Evolutionary conservation across 805 yeast species (phyloP).

Genomic region (Kuraishia hungarica): DNA sequence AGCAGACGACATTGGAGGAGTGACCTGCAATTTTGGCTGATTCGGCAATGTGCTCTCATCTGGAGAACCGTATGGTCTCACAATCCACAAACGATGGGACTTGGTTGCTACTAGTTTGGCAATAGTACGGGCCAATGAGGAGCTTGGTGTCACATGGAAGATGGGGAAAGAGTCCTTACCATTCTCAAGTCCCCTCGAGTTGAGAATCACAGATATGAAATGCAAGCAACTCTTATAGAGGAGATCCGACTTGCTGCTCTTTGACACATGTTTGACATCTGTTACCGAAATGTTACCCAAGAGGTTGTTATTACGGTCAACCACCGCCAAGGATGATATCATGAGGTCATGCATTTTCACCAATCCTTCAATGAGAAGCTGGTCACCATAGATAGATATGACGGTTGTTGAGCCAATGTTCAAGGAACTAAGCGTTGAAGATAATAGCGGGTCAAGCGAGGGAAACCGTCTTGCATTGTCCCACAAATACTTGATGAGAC

Average conservation of each 20-base stretch:
- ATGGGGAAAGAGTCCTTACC: constrained; percentile 97
- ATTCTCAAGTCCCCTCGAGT: constrained; percentile 83
- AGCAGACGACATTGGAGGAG: constrained; percentile 3
- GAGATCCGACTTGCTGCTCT: constrained; percentile 78
- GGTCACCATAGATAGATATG: constrained; percentile 80
- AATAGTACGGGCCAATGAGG: constrained; percentile 79
- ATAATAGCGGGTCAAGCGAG: constrained; percentile 66
- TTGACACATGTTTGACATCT: constrained; percentile 83
- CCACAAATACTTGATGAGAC: constrained; percentile 81
- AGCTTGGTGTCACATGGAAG: constrained; percentile 76
- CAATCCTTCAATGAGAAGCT: constrained; percentile 78
- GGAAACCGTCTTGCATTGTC: constrained; percentile 86
- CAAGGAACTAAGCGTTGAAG: constrained; percentile 59
- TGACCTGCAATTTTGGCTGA: neutral
- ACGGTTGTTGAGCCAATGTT: constrained; percentile 69
- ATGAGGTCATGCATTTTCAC: constrained; percentile 75
- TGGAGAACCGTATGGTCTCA: constrained; percentile 35
- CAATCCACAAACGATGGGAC: constrained; percentile 85
- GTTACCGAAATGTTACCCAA: constrained; percentile 92
- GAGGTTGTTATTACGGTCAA: constrained; percentile 66
- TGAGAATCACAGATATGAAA: constrained; percentile 78
- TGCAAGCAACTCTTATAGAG: constrained; percentile 78
- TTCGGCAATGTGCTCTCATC: neutral
- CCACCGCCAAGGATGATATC: constrained; percentile 88
- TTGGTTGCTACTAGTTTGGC: constrained; percentile 95